Conservation (phyloP, 2,329 filamentous ascomycete genomes). For the Trichoderma atroviride region DNA sequence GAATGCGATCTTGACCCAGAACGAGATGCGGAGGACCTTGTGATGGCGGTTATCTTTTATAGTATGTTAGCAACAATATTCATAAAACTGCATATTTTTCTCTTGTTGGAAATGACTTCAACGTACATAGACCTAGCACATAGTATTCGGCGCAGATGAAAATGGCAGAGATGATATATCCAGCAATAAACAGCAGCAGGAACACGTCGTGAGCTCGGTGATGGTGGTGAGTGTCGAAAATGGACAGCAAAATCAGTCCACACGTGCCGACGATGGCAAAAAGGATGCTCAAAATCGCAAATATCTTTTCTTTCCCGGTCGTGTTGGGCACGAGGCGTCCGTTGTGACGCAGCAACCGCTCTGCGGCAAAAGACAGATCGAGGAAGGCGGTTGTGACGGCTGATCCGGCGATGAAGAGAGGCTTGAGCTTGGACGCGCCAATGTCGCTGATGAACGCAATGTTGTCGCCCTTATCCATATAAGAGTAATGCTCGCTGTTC, state of each 20-base stretch:
- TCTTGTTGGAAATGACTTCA: background rate
- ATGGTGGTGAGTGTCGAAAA: constrained; percentile 81
- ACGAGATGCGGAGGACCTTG: constrained; percentile 72
- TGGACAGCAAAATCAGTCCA: constrained; percentile 78
- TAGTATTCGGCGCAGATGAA: constrained; percentile 92
- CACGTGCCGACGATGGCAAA: constrained; percentile 74
- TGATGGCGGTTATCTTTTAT: constrained; percentile 67
- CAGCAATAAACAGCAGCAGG: constrained; percentile 79
- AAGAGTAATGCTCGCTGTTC: constrained; percentile 58
- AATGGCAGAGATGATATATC: constrained; percentile 82
- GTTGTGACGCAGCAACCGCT: constrained; percentile 82
- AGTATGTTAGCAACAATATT: background rate
- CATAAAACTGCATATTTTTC: background rate
- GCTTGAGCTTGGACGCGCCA: constrained; percentile 65
- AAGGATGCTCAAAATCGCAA: constrained; percentile 63
- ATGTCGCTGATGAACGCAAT: constrained; percentile 76
- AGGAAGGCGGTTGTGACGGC: constrained; percentile 75
- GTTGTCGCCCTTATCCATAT: constrained; percentile 59
- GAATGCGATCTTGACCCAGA: constrained; percentile 86
- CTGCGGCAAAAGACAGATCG: constrained; percentile 76
- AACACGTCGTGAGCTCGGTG: constrained; percentile 72
- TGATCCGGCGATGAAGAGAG: constrained; percentile 75
- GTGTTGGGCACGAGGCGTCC: constrained; percentile 78
- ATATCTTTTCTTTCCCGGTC: constrained; percentile 62
- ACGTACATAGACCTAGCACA: constrained; percentile 71